A percentile compares a stretch with the other conserved stretches of the same genome.
Conservation (phyloP, 148 eudicot genomes). For the Fagopyrum esculentum region DNA sequence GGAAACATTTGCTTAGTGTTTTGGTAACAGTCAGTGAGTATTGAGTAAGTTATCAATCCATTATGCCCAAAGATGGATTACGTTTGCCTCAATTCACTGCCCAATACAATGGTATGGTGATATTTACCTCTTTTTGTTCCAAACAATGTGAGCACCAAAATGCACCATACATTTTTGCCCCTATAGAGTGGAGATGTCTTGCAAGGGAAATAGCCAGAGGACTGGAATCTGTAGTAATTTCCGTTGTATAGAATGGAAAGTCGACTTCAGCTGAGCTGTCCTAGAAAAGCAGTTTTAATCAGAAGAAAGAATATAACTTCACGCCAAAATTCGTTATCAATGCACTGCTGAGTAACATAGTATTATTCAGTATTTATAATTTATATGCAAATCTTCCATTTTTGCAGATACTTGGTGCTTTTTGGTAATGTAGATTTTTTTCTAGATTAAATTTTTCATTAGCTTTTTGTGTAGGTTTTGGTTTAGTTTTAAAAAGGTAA, state of each 20-base stretch:
- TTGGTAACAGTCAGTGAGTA: background rate
- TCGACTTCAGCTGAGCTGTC: constrained; percentile 53
- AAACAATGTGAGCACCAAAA: constrained; percentile 96
- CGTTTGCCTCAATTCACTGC: background rate
- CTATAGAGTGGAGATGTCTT: constrained; percentile 68
- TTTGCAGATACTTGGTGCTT: background rate
- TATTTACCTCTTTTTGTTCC: constrained; percentile 77
- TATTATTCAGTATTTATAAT: background rate
- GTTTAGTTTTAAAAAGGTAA: too few relatives aligned
- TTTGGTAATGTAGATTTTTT: too few relatives aligned
- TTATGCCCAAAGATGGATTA: background rate
- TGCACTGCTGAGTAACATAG: background rate
- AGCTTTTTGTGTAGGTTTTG: too few relatives aligned
- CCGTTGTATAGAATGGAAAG: constrained; percentile 47
- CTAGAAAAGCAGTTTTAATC: constrained; percentile 13
- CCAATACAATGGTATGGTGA: background rate
- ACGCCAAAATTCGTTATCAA: background rate
- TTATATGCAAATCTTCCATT: background rate
- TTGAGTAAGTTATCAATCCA: background rate
- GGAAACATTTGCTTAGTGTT: background rate
- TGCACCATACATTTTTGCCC: constrained; percentile 97
- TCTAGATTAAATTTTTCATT: too few relatives aligned
- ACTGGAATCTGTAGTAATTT: constrained; percentile 58
- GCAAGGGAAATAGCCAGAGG: constrained; percentile 72
- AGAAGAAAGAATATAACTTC: background rate